Percentiles rank a stretch among this genome's conserved stretches.
phyloP scores from a whole-genome alignment of 345 rosid genomes.

The Jatropha curcas region DNA sequence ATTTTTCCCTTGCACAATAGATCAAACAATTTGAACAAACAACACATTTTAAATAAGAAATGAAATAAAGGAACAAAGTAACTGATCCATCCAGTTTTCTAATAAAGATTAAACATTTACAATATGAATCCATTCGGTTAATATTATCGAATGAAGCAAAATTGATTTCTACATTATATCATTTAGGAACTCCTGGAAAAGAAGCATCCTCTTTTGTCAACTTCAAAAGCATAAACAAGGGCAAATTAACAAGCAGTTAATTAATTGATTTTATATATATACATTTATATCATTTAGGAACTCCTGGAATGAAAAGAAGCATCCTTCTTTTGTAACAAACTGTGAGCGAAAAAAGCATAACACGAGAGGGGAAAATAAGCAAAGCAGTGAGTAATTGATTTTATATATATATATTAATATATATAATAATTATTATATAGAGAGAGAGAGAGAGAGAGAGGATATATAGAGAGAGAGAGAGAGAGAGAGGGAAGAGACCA shows the following conservation, averaged over 20 bases:
- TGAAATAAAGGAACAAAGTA: neutral
- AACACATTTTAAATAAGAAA: neutral
- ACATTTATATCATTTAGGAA: no score
- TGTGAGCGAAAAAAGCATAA: no score
- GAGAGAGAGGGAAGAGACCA: conserved; percentile 24
- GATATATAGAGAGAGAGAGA: neutral
- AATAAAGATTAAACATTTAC: neutral
- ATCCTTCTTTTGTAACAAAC: no score
- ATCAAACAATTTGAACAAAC: neutral
- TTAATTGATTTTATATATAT: no score
- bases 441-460: no score
- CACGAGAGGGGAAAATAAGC: no score
- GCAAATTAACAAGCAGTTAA: neutral
- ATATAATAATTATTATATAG: no score
- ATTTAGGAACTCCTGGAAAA: neutral
- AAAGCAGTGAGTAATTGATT: no score
- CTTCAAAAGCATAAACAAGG: neutral
- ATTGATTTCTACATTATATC: neutral
- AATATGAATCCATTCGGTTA: neutral
- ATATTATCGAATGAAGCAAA: neutral
- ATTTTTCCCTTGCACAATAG: neutral
- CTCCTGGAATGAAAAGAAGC: no score
- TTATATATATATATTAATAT: no score
- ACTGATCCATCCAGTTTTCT: neutral
- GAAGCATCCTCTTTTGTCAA: neutral